phyloP scores from a whole-genome alignment of 2,329 filamentous ascomycete genomes.

The Talaromyces funiculosus region DNA sequence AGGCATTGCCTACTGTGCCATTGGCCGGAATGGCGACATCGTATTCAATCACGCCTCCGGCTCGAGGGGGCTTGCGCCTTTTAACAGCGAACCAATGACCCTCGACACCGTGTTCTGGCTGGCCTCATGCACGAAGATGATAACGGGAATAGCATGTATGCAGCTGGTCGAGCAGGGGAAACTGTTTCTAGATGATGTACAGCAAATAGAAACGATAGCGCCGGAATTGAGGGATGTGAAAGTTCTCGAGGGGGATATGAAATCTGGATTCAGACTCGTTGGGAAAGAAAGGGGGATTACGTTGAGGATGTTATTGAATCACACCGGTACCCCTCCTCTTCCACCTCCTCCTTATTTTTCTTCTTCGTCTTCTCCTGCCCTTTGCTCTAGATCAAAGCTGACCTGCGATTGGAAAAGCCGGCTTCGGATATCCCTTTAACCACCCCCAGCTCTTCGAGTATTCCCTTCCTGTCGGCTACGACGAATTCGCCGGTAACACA shows the following conservation, averaged over 20 bases:
- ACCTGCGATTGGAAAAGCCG: constrained; percentile 15
- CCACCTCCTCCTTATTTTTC: too few relatives aligned
- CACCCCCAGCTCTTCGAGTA: constrained; percentile 39
- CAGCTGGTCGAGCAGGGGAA: constrained; percentile 52
- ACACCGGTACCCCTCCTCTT: constrained; percentile 40
- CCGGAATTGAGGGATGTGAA: constrained; percentile 48
- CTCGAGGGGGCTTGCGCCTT: constrained; percentile 17
- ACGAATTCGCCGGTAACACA: constrained; percentile 53
- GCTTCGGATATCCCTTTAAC: constrained; percentile 45
- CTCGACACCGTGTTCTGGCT: constrained; percentile 41
- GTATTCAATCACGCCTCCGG: constrained; percentile 26
- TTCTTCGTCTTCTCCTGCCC: too few relatives aligned
- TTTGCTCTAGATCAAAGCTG: too few relatives aligned
- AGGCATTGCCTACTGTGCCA: constrained; percentile 21
- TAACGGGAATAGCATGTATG: constrained; percentile 50
- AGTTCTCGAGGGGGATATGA: constrained; percentile 34
- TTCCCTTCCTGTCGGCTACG: constrained; percentile 44
- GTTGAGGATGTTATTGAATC: constrained; percentile 46
- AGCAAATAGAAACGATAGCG: constrained; percentile 40
- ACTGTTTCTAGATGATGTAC: constrained; percentile 46
- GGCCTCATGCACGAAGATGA: constrained; percentile 54
- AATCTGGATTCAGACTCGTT: constrained; percentile 22
- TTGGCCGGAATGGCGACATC: constrained; percentile 23
- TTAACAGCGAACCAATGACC: constrained; percentile 20
- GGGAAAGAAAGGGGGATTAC: constrained; percentile 44